Evolutionary conservation across 306 rosid species (phyloP), one percentile per base, ranked within the genome.

Genomic region (Trifolium fragiferum): DNA sequence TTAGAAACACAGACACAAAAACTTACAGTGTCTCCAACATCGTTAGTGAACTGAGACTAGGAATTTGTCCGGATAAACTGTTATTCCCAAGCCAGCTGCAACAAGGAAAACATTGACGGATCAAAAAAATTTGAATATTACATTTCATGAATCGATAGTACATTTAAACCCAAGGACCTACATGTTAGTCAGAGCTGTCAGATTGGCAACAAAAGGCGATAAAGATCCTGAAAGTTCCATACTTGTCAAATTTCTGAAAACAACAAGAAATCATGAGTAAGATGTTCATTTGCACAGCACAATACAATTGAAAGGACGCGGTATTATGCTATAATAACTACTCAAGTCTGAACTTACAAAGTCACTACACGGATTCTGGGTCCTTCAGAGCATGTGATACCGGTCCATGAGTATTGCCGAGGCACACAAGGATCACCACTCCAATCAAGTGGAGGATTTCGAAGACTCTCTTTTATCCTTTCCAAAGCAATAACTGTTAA

Each of bases 361-460:
- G 93, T 73, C 67, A 86, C 70, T 53, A 95, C 88, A 40, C 99
- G 96, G 76, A 83, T 80, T 53, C 81, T 84, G 37, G 85, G 73
- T 63, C 97, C 97, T 32, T 54, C 78, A 2, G 98, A 88, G 78
- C 99, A 95, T 25, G 88, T 78, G 85, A 95, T 76, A 76, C 99
- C 99, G 3, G 91, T 92, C 99, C 98, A 92, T 23, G 93, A 83
- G 76, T 92, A 95, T 63, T 76, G 77, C 18, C 18, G 83, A 74
- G 98, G 98, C 82, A 82, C 19, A 70, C 99, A 92, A 43, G 99
- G 99, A 84, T 95, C 98, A 11, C 98, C 99, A 83, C 68, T 89
- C 99, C 97, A 95, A 76, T 83, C 92, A 54, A 65, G 75, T 60
- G 97, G 99, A 81, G 86, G 83, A 74, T 89, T 92, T 80, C 41